Evolutionary conservation across 2,329 filamentous ascomycete genomes (phyloP).

Genomic region (Geosmithia morbida): DNA sequence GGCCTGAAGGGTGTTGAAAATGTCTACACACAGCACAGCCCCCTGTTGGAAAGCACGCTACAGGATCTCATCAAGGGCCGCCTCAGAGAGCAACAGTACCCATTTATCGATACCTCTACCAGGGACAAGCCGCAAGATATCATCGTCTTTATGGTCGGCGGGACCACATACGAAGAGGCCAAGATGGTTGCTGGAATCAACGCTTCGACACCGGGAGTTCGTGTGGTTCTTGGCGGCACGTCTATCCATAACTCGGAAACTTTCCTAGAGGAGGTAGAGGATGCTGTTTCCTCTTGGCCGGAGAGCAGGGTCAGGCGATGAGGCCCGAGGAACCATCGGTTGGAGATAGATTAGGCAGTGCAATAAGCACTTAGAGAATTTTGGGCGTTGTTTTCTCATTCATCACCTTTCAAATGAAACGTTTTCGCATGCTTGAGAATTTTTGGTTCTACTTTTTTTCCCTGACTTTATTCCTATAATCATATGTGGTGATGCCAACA

Average conservation of each 20-base stretch:
- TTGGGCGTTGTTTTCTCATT: not conserved
- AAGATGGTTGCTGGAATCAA: conserved; percentile 95
- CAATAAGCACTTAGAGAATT: not conserved
- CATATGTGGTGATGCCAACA: not conserved
- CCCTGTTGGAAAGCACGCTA: conserved; percentile 70
- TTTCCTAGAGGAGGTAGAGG: conserved; percentile 85
- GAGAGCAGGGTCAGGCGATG: conserved; percentile 27
- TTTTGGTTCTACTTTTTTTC: not conserved
- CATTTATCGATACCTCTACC: conserved; percentile 83
- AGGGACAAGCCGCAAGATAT: conserved; percentile 95
- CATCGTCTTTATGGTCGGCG: conserved; percentile 86
- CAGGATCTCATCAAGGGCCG: conserved; percentile 90
- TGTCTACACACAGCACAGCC: conserved; percentile 95
- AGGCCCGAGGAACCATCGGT: not conserved
- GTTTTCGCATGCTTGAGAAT: not conserved
- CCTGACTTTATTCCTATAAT: not conserved
- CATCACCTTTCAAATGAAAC: not conserved
- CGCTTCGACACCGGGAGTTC: conserved; percentile 72
- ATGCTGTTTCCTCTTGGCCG: conserved; percentile 77
- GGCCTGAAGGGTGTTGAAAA: conserved; percentile 96
- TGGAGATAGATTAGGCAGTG: not conserved
- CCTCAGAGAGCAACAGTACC: conserved; percentile 75
- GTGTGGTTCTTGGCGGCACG: conserved; percentile 82
- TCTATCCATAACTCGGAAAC: conserved; percentile 74
- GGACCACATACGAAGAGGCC: conserved; percentile 90